phyloP scores from a whole-genome alignment of 164 flowering plant species.

The Macadamia integrifolia region DNA sequence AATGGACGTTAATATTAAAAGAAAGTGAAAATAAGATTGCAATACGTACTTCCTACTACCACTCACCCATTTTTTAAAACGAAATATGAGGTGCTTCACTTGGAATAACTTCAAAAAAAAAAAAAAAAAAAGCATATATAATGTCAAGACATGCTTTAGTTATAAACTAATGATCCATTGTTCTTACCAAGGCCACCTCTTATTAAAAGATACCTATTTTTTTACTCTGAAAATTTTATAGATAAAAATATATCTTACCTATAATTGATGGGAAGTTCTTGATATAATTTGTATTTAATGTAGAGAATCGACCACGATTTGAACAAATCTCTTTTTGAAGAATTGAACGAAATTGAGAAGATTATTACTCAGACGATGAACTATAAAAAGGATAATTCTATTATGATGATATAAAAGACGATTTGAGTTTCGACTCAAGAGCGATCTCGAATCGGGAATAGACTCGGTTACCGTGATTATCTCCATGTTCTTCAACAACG shows the following conservation, averaged over 20 bases:
- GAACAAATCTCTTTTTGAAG: neutral
- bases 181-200: too few relatives aligned
- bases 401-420: neutral
- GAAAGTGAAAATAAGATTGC: too few relatives aligned
- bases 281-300: neutral
- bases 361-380: neutral
- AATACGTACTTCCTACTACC: too few relatives aligned
- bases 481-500: conserved; percentile 35
- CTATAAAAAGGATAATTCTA: neutral
- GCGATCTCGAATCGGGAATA: conserved; percentile 34
- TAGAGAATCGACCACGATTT: neutral
- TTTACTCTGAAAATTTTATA: too few relatives aligned
- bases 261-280: neutral
- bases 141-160: too few relatives aligned
- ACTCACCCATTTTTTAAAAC: too few relatives aligned
- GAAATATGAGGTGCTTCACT: too few relatives aligned
- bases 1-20: too few relatives aligned
- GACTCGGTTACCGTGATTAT: conserved; percentile 33
- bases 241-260: neutral
- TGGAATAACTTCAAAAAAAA: too few relatives aligned
- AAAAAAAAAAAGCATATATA: too few relatives aligned
- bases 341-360: neutral
- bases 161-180: too few relatives aligned
- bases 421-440: neutral
- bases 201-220: too few relatives aligned